Base-by-base conservation (phyloP, 169 alveolate genomes). In the Eimeria zaria region DNA sequence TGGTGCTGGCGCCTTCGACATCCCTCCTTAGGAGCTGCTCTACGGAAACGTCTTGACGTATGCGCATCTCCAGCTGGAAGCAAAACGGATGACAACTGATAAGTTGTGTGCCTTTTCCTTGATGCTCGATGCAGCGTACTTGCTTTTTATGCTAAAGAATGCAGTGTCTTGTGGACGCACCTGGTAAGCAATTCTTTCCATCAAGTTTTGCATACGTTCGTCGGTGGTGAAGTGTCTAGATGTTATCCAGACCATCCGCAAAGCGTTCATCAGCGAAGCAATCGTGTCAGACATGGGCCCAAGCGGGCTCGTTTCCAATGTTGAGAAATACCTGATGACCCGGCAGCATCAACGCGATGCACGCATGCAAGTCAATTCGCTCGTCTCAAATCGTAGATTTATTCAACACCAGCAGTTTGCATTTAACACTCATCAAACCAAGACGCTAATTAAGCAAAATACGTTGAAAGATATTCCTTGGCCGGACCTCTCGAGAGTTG, bases 401-500 rank as follows among this genome's bases (percentile, higher is more conserved):
- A 27, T 16, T 22, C 24, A 48, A 12, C 44, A 12, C 62, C 33
- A 5, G 36, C 41, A 41, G 9, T 84, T 30, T 53, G 33, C 24
- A 12, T 6, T 62, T 67, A 16, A 60, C 51, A 14, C 58, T 2
- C 48, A 39, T 14, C 12, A 58, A 48, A 0, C 0, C 51, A 33
- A 22, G 41, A 78, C 22, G 11, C 22, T 44, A 9, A 44, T 39
- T 16, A 89, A 80, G 91, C 95, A 69, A 2, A 44, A 44, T 20
- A n/a, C 36, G 60, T 30, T n/a, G 46, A 11, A 58, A 27, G 46
- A 78, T n/a, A 14, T 18, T 11, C 11, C 46, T 11, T 41, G 55
- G 95, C 69, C 83, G 30, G 69, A 93, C 96, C 99, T 96, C 97
- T 99, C 99, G 62, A 98, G 97, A 30, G 99, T 99, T 89, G 98